Conservation (phyloP, 1,284 basidiomycete genomes). For the Athelia sp. region DNA sequence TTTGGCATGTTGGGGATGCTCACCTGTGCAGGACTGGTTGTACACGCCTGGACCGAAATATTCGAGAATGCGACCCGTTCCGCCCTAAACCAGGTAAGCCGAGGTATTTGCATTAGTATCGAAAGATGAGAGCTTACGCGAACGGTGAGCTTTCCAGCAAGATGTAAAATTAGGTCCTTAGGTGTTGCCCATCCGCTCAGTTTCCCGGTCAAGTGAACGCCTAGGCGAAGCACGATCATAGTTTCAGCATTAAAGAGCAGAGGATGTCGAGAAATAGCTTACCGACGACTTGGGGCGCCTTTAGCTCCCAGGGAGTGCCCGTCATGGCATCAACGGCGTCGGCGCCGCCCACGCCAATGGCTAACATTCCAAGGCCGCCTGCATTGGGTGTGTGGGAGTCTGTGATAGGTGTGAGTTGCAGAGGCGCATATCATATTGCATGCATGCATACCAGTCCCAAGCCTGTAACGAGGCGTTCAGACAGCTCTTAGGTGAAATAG, state of each 20-base stretch:
- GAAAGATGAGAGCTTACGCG: constrained; percentile 48
- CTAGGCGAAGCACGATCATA: constrained; percentile 31
- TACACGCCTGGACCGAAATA: constrained; percentile 96
- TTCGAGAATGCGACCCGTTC: constrained; percentile 94
- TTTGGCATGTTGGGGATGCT: constrained; percentile 6
- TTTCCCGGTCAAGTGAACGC: constrained; percentile 85
- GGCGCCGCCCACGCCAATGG: constrained; percentile 98
- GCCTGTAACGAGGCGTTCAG: no score
- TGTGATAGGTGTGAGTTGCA: constrained; percentile 99
- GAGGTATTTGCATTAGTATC: constrained; percentile 6
- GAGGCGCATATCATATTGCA: no score
- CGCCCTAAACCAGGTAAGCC: constrained; percentile 55
- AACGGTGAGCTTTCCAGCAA: constrained; percentile 94
- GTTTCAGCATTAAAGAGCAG: constrained; percentile 3
- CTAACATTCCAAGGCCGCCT: constrained; percentile 96
- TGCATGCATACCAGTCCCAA: no score
- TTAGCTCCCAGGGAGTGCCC: constrained; percentile 96
- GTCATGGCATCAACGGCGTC: constrained; percentile 99
- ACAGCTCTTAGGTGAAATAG: no score
- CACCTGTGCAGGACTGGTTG: constrained; percentile 90
- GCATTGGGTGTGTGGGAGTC: constrained; percentile 99
- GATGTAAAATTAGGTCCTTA: constrained; percentile 94
- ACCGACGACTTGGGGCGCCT: constrained; percentile 99
- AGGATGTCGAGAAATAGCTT: constrained; percentile 15
- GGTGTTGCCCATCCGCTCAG: constrained; percentile 92